Evolutionary conservation across 768 basidiomycete species (phyloP), one percentile per base, ranked within the genome.

Genomic region (Mrakia blollopis): DNA sequence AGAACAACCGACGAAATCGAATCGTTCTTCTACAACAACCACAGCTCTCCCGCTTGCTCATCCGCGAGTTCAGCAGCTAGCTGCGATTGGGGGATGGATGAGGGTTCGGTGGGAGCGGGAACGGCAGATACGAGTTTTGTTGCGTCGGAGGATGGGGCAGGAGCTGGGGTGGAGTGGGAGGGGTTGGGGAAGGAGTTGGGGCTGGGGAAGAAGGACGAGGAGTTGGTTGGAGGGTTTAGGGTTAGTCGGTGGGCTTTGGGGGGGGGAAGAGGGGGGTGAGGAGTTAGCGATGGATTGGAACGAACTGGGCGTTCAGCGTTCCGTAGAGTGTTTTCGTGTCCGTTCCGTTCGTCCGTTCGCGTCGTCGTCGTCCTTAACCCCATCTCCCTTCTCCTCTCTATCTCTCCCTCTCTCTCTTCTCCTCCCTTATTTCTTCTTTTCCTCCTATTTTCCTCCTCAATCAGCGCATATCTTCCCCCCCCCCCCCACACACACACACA

Each of bases 161-260:
- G 25, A n/a, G 37, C 35, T 1, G 37, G 44, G 0, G 63, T 16
- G 63, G 35, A 39, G 39, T 68, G 65, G 65, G 65, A 68, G 23
- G 65, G 65, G 16, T 30, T 68, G 23, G 65, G 65, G 39, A 68
- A 68, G 65, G 65, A 68, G 25, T n/a, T 68, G 21, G 65, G 65
- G 16, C 37, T 68, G 23, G 65, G 65, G 39, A 68, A 68, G 65
- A 39, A 68, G 25, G 13, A 44, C 3, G 65, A 39, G 7, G 35
- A 39, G 21, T 0, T 68, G 5, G 39, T 21, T 39, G 65, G 65
- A 16, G 65, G 65, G 6, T 68, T 68, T 23, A 11, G 65, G 25
- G 65, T 44, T 39, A 68, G 65, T 39, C 32, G 65, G 44, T 68
- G 65, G 65, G 65, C 65, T n/a, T 9, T n/a, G n/a, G 35, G 35